Evolutionary conservation across 2,329 filamentous ascomycete genomes (phyloP).

Genomic region (Stagonosporopsis vannaccii): DNA sequence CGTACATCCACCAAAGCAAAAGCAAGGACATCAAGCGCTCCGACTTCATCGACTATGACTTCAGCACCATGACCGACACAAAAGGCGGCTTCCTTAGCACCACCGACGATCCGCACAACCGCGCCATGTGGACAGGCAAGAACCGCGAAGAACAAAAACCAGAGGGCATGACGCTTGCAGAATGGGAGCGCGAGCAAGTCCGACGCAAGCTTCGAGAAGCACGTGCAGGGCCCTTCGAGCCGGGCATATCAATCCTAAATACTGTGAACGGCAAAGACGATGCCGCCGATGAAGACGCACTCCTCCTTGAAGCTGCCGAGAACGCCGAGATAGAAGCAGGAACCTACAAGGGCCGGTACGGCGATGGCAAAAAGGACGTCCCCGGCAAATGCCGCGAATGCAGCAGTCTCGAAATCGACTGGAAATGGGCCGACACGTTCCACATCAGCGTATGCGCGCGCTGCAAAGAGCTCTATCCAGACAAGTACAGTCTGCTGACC

Average conservation of each 20-base stretch:
- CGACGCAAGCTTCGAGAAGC: constrained; percentile 74
- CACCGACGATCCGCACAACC: constrained; percentile 90
- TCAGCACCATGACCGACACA: constrained; percentile 97
- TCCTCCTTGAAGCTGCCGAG: constrained; percentile 48
- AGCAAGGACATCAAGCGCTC: constrained; percentile 84
- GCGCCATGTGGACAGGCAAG: constrained; percentile 63
- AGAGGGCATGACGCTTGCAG: constrained; percentile 84
- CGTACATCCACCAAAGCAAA: constrained; percentile 66
- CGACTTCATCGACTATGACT: constrained; percentile 92
- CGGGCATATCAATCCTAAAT: constrained; percentile 76
- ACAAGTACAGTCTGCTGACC: constrained; percentile 93
- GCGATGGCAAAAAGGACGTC: constrained; percentile 43
- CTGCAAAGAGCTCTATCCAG: constrained; percentile 89
- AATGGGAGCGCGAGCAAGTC: constrained; percentile 88
- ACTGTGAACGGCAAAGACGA: constrained; percentile 54
- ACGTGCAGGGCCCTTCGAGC: constrained; percentile 85
- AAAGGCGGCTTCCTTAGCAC: constrained; percentile 93
- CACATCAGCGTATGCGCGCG: constrained; percentile 74
- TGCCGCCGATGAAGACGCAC: constrained; percentile 35
- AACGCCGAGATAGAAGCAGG: constrained; percentile 48
- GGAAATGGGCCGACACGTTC: constrained; percentile 90
- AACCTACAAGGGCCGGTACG: constrained; percentile 44
- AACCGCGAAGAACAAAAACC: constrained; percentile 70
- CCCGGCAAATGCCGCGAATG: constrained; percentile 86
- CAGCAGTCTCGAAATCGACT: constrained; percentile 85